Evolutionary conservation across 1,139 yeast species (phyloP), one percentile per base, ranked within the genome.

Genomic region (Scheffersomyces illinoinensis): DNA sequence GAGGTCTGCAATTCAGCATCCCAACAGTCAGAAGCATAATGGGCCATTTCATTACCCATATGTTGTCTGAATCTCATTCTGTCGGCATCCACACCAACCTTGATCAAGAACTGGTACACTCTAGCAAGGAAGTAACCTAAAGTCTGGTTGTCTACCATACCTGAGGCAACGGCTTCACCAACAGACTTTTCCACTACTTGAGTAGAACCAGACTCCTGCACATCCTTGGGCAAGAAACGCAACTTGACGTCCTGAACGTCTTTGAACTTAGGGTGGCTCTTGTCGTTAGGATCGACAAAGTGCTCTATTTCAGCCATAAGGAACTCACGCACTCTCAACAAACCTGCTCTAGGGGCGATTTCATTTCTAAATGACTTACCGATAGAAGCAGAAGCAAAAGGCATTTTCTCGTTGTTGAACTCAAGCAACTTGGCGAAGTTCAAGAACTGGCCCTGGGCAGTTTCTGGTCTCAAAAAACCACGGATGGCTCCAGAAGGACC

Each of bases 261-360:
- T 57, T 81, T 78, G 76, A 96, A 96, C 66, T 89, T 87, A 56
- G 88, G 83, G 79, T 96, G 99, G 47, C 81, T 76, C 79, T 96
- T 96, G 77, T 93, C 85, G 57, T 81, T 79, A 60, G 99, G 99
- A 75, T 96, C 99, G 66, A 96, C 98, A 74, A 86, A 96, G 78
- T 96, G 99, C 81, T 96, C 99, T 73, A 96, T 93, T 83, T 96
- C 99, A 58, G 99, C 99, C 99, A 96, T 95, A 73, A 95, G 83
- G 77, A 96, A 96, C 81, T 96, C 99, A 78, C 99, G 92, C 59
- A 96, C 99, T 80, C 99, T 90, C 74, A 96, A 84, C 69, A 96
- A 84, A 66, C 99, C 99, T 47, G 98, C 91, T 77, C 99, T 89
- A 69, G 99, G 99, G 57, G 98, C 93, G 71, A 96, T 96, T 81